phyloP scores from a whole-genome alignment of 1,284 basidiomycete species.

The Pseudozyma sp. region DNA sequence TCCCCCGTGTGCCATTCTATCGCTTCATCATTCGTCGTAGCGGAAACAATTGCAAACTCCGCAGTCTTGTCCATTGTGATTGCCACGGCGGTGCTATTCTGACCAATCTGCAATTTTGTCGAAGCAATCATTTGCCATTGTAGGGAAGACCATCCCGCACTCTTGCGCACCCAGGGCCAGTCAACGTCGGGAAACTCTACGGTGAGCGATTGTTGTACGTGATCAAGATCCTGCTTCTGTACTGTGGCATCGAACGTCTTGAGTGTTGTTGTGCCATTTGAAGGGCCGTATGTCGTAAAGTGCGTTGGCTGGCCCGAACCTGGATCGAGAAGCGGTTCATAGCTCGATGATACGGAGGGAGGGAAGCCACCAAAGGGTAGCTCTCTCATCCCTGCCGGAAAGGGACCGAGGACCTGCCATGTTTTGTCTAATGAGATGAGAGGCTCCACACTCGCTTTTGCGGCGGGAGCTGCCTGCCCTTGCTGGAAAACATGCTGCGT shows the following conservation, averaged over 20 bases:
- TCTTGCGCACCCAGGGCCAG: slow-evolving; percentile 38
- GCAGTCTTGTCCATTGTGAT: slow-evolving; percentile 39
- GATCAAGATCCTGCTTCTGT: background rate
- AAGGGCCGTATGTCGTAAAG: slow-evolving; percentile 25
- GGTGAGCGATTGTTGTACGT: slow-evolving; percentile 26
- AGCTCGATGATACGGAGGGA: slow-evolving; percentile 7
- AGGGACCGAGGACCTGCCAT: slow-evolving; percentile 38
- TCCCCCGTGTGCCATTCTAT: slow-evolving; percentile 53
- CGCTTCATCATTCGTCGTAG: background rate
- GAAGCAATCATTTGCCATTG: slow-evolving; percentile 52
- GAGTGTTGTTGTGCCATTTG: slow-evolving; percentile 13
- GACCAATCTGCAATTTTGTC: slow-evolving; percentile 23
- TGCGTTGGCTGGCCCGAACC: background rate
- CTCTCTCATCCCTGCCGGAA: slow-evolving; percentile 41
- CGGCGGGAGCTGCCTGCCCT: background rate
- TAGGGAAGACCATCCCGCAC: slow-evolving; percentile 45
- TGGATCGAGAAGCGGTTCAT: slow-evolving; percentile 13
- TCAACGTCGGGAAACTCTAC: slow-evolving; percentile 36
- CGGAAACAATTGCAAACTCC: slow-evolving; percentile 43
- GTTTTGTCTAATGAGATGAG: slow-evolving; percentile 3
- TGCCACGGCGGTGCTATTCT: slow-evolving; percentile 21
- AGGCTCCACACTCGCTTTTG: background rate
- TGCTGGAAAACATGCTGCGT: slow-evolving; percentile 27
- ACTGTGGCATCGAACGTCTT: slow-evolving; percentile 14
- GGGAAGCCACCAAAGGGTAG: slow-evolving; percentile 40